These are phyloP conservation scores for Taphrina flavorubra DNA, from an alignment of 1,139 yeast genomes.

Conservation along the genomic window DNA sequence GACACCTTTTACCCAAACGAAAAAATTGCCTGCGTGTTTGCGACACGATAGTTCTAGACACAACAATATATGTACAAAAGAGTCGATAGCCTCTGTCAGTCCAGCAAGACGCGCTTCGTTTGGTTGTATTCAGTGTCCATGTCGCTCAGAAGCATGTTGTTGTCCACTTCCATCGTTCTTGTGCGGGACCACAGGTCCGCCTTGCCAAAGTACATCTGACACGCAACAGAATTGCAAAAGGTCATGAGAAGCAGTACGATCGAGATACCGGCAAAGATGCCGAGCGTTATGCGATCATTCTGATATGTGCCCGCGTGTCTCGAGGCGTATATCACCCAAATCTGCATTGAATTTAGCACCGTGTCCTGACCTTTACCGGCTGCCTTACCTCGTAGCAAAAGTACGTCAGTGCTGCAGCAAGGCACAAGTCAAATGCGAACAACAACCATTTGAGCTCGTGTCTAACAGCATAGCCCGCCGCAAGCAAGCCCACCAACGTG, in stretches of 20 bases:
- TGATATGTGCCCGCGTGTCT: conserved; percentile 56
- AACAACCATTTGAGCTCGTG: conserved; percentile 34
- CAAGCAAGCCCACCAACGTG: conserved; percentile 29
- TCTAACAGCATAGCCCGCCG: conserved; percentile 31
- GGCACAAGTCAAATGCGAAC: conserved; percentile 27
- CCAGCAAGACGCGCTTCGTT: conserved; percentile 18
- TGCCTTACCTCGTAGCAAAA: conserved; percentile 56
- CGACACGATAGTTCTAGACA: too few species aligned
- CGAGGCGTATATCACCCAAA: conserved; percentile 59
- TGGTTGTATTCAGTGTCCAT: conserved; percentile 16
- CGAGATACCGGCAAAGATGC: conserved; percentile 58
- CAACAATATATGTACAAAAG: too few species aligned
- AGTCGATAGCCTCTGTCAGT: neutral
- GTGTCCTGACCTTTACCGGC: too few species aligned
- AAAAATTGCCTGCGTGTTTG: too few species aligned
- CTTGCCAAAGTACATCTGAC: conserved; percentile 54
- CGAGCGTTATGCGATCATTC: conserved; percentile 59
- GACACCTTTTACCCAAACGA: neutral
- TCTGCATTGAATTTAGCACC: conserved; percentile 36
- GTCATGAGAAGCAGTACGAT: conserved; percentile 55
- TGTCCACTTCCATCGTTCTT: neutral
- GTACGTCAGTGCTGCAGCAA: conserved; percentile 59
- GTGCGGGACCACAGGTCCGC: conserved; percentile 47
- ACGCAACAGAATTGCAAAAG: conserved; percentile 53
- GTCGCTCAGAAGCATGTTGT: conserved; percentile 19